A percentile compares a stretch with the other conserved stretches of the same genome.
These are phyloP conservation scores for Chlamydomonas applanata DNA, from an alignment of 139 green algal genomes.

Conservation along the genomic window DNA sequence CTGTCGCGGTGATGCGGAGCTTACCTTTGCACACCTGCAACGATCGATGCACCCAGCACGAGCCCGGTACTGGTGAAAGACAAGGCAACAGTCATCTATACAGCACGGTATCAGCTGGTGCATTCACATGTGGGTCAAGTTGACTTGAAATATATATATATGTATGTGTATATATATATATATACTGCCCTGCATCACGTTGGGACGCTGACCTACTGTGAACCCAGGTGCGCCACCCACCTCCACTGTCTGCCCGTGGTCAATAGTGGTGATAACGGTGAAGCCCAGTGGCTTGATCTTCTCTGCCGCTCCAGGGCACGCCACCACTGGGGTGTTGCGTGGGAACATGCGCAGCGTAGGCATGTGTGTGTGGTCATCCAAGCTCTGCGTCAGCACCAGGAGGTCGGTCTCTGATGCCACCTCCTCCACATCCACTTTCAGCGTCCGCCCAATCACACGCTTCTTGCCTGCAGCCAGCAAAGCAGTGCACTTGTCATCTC, in stretches of 20 bases:
- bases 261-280: slow-evolving; percentile 53
- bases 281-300: slow-evolving; percentile 65
- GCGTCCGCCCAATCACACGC: slow-evolving; percentile 22
- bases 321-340: slow-evolving; percentile 63
- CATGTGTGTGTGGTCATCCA: slow-evolving; percentile 79
- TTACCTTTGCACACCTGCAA: slow-evolving; percentile 20
- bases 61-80: background rate
- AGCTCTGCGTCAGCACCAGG: slow-evolving; percentile 57
- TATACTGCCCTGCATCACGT: too few species aligned
- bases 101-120: too few species aligned
- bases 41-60: background rate
- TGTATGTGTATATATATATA: too few species aligned
- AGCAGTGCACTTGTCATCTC: too few species aligned
- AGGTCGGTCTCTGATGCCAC: slow-evolving; percentile 61
- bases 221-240: slow-evolving; percentile 37
- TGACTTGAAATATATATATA: too few species aligned
- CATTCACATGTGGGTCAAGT: too few species aligned
- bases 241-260: slow-evolving; percentile 50
- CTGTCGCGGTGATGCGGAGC: slow-evolving; percentile 59
- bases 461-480: slow-evolving; percentile 53
- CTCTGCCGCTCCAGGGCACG: slow-evolving; percentile 56
- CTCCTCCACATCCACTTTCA: slow-evolving; percentile 46
- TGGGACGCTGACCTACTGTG: too few species aligned
- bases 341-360: slow-evolving; percentile 67
- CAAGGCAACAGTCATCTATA: too few species aligned